Percentiles rank a stretch among this genome's conserved stretches.
phyloP scores from a whole-genome alignment of 257 asterid genomes.

The Perilla frutescens region DNA sequence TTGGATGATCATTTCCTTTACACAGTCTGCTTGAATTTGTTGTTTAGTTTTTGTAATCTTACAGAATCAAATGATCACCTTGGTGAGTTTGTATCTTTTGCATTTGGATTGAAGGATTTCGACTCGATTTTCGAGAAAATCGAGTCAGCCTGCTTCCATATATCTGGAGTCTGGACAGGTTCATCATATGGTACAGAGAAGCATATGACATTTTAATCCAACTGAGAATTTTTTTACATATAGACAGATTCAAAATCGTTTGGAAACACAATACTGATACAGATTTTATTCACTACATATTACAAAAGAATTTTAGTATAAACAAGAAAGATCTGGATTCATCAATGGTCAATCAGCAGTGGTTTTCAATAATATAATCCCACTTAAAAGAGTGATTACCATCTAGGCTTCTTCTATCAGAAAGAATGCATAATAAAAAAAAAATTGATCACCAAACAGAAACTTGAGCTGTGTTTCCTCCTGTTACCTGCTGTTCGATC shows the following conservation, averaged over 20 bases:
- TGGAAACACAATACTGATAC: background rate
- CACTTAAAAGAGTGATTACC: slow-evolving; percentile 23
- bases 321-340: background rate
- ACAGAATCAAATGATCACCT: background rate
- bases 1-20: background rate
- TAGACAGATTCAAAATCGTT: background rate
- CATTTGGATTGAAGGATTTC: background rate
- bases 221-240: background rate
- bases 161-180: too few relatives aligned
- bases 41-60: background rate
- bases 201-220: background rate
- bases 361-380: slow-evolving; percentile 28
- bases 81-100: background rate
- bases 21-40: background rate
- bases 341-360: slow-evolving; percentile 22
- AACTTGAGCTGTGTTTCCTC: background rate
- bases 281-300: slow-evolving; percentile 7
- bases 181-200: too few relatives aligned
- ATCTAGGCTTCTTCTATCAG: slow-evolving; percentile 8
- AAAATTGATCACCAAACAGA: background rate
- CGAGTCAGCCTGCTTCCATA: too few relatives aligned
- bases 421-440: slow-evolving; percentile 15
- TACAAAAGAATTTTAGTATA: slow-evolving; percentile 30
- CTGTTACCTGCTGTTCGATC: background rate
- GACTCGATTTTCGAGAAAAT: too few relatives aligned